Percentiles rank a stretch among this genome's conserved stretches.
phyloP scores from a whole-genome alignment of 2,329 filamentous ascomycete genomes.

The Talaromyces sp. region DNA sequence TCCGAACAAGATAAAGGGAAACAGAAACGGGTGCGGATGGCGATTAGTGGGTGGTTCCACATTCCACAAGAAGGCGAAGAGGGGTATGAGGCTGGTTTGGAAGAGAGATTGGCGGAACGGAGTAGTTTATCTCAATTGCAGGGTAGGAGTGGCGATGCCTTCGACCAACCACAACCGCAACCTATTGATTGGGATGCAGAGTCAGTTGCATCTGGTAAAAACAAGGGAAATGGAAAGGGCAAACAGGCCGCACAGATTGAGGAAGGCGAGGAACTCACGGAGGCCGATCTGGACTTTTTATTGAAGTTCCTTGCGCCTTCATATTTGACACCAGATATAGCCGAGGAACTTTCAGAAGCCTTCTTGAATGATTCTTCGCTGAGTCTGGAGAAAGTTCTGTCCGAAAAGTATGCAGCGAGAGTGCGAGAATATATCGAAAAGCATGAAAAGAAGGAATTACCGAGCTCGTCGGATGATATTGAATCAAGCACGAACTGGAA shows the following conservation, averaged over 20 bases:
- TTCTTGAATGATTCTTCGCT: constrained; percentile 83
- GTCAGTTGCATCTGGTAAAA: constrained; percentile 27
- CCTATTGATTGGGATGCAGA: constrained; percentile 48
- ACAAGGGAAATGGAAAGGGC: constrained; percentile 34
- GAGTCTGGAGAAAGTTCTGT: constrained; percentile 73
- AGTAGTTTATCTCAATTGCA: constrained; percentile 91
- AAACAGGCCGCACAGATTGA: constrained; percentile 45
- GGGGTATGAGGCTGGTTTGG: constrained; percentile 80
- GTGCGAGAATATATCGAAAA: constrained; percentile 68
- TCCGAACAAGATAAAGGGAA: constrained; percentile 56
- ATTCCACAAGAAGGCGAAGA: constrained; percentile 94
- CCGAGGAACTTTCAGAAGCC: constrained; percentile 73
- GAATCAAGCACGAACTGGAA: constrained; percentile 62
- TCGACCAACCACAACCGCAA: constrained; percentile 71
- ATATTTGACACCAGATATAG: constrained; percentile 86
- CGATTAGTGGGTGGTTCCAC: constrained; percentile 98
- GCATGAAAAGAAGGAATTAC: constrained; percentile 53
- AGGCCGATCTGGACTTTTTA: constrained; percentile 80
- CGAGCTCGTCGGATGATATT: constrained; percentile 50
- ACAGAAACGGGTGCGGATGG: constrained; percentile 74
- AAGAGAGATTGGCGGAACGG: constrained; percentile 82
- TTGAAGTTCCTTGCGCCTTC: constrained; percentile 85
- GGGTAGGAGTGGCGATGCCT: constrained; percentile 75
- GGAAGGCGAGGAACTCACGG: constrained; percentile 59
- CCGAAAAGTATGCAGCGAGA: constrained; percentile 68